These are phyloP conservation scores for Bacidia gigantensis DNA, from an alignment of 495 filamentous ascomycete genomes.

Conservation along the genomic window DNA sequence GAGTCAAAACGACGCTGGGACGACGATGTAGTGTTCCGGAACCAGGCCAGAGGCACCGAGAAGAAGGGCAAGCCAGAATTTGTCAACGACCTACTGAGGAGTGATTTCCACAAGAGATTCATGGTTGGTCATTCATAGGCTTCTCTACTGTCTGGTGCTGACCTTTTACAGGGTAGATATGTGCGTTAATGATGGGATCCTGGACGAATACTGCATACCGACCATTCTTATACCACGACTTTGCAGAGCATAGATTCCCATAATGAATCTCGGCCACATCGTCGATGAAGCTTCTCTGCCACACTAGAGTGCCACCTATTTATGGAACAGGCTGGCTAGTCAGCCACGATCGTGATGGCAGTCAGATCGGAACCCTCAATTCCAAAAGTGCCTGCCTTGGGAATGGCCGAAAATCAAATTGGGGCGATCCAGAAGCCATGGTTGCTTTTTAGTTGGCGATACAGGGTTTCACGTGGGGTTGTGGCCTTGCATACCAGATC, in stretches of 20 bases:
- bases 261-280: background rate
- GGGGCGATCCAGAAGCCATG: background rate
- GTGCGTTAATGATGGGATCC: too few species aligned
- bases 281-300: background rate
- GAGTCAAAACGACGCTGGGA: conserved; percentile 77
- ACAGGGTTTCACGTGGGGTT: too few species aligned
- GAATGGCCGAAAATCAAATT: background rate
- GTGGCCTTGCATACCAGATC: background rate
- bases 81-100: conserved; percentile 89
- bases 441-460: too few species aligned
- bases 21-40: conserved; percentile 99
- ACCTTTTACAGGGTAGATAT: conserved; percentile 46
- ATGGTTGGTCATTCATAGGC: conserved; percentile 50
- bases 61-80: conserved; percentile 89
- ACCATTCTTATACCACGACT: too few species aligned
- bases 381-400: background rate
- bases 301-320: too few species aligned
- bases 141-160: conserved; percentile 16
- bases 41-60: conserved; percentile 90
- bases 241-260: too few species aligned
- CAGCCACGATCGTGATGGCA: too few species aligned
- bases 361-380: too few species aligned
- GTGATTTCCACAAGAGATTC: conserved; percentile 95
- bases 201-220: too few species aligned
- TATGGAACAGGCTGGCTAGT: too few species aligned